Percentiles rank a stretch among this genome's conserved stretches.
Conservation (phyloP, 805 yeast species). For the Peterozyma toletana region DNA sequence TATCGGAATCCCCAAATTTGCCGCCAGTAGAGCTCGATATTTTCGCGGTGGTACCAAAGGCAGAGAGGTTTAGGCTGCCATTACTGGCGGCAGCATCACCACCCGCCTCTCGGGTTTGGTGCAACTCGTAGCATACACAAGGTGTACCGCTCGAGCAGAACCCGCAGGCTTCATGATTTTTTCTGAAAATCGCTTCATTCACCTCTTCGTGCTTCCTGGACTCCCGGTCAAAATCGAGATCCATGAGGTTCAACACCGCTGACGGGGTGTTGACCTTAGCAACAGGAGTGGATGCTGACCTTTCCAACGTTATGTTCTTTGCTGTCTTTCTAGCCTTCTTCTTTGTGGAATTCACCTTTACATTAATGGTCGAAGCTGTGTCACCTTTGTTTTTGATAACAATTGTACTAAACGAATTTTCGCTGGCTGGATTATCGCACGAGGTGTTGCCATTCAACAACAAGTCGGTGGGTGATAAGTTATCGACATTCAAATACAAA, state of each 20-base stretch:
- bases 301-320: not conserved
- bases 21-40: no score
- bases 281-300: not conserved
- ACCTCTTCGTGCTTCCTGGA: not conserved
- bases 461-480: constrained; percentile 4
- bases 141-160: constrained; percentile 2
- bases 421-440: not conserved
- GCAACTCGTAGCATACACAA: constrained; percentile 5
- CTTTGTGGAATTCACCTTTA: not conserved
- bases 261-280: not conserved
- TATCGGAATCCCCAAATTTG: no score
- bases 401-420: not conserved
- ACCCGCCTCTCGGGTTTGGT: not conserved
- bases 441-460: not conserved
- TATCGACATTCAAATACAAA: constrained; percentile 6
- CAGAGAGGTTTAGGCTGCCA: no score
- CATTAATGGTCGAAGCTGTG: not conserved
- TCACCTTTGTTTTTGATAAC: not conserved
- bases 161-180: not conserved
- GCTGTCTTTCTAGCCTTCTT: not conserved
- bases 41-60: no score
- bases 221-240: not conserved
- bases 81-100: no score
- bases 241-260: not conserved
- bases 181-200: not conserved